Base-by-base conservation (phyloP, 148 eudicot genomes). In the Heliosperma pusillum region DNA sequence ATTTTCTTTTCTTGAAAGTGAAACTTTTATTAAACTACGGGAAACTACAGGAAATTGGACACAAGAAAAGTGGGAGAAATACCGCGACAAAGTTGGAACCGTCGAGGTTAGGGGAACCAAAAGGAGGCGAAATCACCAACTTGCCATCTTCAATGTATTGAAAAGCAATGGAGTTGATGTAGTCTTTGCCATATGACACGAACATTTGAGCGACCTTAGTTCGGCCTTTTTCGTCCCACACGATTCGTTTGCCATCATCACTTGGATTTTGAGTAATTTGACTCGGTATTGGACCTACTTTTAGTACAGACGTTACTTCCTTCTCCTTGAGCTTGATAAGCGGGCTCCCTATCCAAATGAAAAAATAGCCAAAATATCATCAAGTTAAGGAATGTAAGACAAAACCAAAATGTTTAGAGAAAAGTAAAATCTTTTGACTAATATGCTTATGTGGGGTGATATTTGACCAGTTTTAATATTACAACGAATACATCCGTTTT, bases 181-280 rank as follows among this genome's bases (percentile, higher is more conserved):
- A 53, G 20, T 10, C 15, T 12, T 20, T 13, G 62, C 61, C 65
- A 13, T 66, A 67, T 9, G 72, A 75, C 5, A 75, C 27, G 11
- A 75, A 75, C 12, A 75, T 75, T 66, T 75, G 78, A 4, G 26
- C 20, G 7, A 75, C 1, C 22, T 36, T 36, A 10, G 20, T 27
- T 26, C 27, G 60, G 13, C 78, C 78, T 27, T 65, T 75, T 16
- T 75, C 78, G 55, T 75, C 72, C 72, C 78, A 75, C 11, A 8
- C 20, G 6, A 21, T 11, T 29, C 26, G 56, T 20, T 74, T 24
- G 15, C 5, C 9, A 0, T 29, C 63, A 3, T 17, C 47, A 20
- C 16, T 7, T 5, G 63, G 25, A 4, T n/a, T 57, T 71, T 27
- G 63, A 9, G 25, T 6, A 20, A 0, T 11, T 58, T 3, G 36